Percentiles rank a stretch among this genome's conserved stretches.
phyloP scores from a whole-genome alignment of 2,329 filamentous ascomycete species.

The Fusarium sp. region DNA sequence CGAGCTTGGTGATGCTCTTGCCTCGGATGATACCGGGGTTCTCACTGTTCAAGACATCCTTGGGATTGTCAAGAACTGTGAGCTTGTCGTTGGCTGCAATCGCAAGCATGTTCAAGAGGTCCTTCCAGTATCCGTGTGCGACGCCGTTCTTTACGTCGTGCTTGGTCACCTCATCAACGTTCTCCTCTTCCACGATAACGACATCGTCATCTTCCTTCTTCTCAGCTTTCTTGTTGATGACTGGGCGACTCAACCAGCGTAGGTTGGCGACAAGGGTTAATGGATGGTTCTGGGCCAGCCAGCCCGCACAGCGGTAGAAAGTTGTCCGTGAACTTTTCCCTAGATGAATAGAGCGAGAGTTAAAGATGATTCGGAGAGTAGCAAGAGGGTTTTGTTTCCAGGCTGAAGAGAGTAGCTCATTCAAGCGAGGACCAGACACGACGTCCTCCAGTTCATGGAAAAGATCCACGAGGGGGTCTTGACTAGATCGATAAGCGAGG shows the following conservation, averaged over 20 bases:
- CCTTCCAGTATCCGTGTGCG: conserved; percentile 73
- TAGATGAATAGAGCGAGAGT: conserved; percentile 70
- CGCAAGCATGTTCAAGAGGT: conserved; percentile 69
- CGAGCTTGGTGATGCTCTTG: conserved; percentile 32
- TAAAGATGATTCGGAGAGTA: conserved; percentile 72
- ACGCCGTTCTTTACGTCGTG: conserved; percentile 63
- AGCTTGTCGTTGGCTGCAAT: conserved; percentile 65
- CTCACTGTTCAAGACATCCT: conserved; percentile 57
- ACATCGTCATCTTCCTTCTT: conserved; percentile 55
- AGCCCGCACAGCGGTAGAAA: conserved; percentile 68
- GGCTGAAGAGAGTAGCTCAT: conserved; percentile 59
- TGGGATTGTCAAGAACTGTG: conserved; percentile 56
- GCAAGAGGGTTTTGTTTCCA: conserved; percentile 63
- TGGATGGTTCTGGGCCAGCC: conserved; percentile 68
- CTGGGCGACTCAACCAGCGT: conserved; percentile 66
- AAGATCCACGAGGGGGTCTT: conserved; percentile 63
- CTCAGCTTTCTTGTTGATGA: conserved; percentile 67
- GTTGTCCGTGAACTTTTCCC: conserved; percentile 64
- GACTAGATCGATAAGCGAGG: conserved; percentile 62
- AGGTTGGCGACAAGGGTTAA: conserved; percentile 67
- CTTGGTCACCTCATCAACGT: conserved; percentile 54
- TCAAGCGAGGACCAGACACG: conserved; percentile 54
- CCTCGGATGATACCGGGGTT: conserved; percentile 44
- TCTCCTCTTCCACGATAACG: conserved; percentile 50
- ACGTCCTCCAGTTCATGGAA: conserved; percentile 65